A percentile compares a stretch with the other conserved stretches of the same genome.
phyloP scores from a whole-genome alignment of 2,329 filamentous ascomycete genomes.

The Colletotrichum destructivum region DNA sequence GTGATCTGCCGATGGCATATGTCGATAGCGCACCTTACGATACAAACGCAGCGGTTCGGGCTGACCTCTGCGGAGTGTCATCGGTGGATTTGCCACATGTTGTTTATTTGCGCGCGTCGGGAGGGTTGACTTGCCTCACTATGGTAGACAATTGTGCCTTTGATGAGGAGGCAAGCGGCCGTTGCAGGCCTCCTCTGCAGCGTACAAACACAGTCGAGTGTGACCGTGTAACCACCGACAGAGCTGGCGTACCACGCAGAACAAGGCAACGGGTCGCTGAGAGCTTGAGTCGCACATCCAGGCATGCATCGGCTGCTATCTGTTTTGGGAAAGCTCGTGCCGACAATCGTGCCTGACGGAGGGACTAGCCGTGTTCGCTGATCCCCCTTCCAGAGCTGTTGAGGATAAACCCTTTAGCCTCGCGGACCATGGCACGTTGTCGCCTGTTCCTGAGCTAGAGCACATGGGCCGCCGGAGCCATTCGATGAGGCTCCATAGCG shows the following conservation, averaged over 20 bases:
- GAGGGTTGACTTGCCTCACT: not conserved
- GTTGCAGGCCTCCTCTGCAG: slow-evolving; percentile 11
- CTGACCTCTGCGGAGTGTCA: not conserved
- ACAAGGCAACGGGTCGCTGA: not conserved
- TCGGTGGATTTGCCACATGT: not conserved
- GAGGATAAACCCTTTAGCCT: slow-evolving; percentile 11
- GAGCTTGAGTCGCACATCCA: slow-evolving; percentile 1
- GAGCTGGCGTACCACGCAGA: slow-evolving; percentile 9
- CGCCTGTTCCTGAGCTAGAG: not conserved
- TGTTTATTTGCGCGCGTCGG: not conserved
- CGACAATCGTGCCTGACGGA: not conserved
- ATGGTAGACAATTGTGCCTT: slow-evolving; percentile 10
- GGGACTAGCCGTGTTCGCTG: slow-evolving; percentile 9
- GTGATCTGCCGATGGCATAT: not conserved
- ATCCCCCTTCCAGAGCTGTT: not conserved
- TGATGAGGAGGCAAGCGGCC: slow-evolving; percentile 34
- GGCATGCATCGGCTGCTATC: slow-evolving; percentile 7
- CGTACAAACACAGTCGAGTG: slow-evolving; percentile 7
- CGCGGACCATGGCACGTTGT: slow-evolving; percentile 27
- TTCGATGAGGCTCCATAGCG: slow-evolving; percentile 4
- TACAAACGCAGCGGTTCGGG: not conserved
- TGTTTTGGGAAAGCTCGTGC: not conserved
- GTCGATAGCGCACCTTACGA: not conserved
- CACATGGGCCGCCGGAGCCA: not conserved
- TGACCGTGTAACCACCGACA: slow-evolving; percentile 21